Conservation (phyloP, 2,329 filamentous ascomycete species). For the Cercospora sp. region DNA sequence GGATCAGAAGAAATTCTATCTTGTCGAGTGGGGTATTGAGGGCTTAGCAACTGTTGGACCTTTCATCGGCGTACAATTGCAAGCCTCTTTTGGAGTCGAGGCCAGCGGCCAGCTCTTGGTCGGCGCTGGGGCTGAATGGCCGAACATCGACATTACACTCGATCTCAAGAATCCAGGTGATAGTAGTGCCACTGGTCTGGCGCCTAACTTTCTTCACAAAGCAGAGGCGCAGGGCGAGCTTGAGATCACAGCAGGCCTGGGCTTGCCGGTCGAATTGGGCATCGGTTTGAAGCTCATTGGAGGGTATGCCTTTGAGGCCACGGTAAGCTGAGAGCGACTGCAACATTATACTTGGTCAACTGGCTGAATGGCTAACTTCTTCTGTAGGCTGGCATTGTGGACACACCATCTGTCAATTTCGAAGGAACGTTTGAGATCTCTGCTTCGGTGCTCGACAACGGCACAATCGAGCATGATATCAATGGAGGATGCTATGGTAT, state of each 20-base stretch:
- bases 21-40: neutral
- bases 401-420: no score
- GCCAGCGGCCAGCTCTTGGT: constrained; percentile 12
- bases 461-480: constrained; percentile 7
- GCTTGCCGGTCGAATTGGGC: constrained; percentile 15
- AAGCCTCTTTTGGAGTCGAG: constrained; percentile 1
- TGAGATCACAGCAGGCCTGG: constrained; percentile 1
- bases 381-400: no score
- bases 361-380: no score
- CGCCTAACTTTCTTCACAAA: neutral
- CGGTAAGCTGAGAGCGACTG: neutral
- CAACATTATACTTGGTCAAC: no score
- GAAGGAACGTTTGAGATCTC: constrained; percentile 16
- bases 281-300: constrained; percentile 5
- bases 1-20: neutral
- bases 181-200: neutral
- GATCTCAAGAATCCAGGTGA: constrained; percentile 4
- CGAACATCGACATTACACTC: constrained; percentile 4
- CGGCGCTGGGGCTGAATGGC: constrained; percentile 10
- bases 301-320: neutral
- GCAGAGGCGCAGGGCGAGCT: constrained; percentile 10
- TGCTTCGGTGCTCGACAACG: constrained; percentile 2
- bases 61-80: constrained; percentile 7
- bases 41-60: constrained; percentile 3
- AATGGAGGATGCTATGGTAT: constrained; percentile 19